Percentiles rank a stretch among this genome's conserved stretches.
Evolutionary conservation across 352 stramenopile species (phyloP).

Genomic region (Globisporangium sylvaticum): DNA sequence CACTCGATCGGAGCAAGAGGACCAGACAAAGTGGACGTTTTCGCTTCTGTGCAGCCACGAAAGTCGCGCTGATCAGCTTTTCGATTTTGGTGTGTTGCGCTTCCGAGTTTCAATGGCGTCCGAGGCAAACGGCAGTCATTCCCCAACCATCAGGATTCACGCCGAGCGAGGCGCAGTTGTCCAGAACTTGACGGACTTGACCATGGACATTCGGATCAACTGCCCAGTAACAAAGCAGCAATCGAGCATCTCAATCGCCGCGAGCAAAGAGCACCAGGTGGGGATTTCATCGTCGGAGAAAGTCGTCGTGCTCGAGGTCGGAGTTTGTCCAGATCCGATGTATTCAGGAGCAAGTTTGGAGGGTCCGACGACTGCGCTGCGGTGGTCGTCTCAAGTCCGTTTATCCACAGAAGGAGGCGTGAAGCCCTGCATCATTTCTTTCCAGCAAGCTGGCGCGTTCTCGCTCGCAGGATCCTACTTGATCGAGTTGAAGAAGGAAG

Average conservation of each 20-base stretch:
- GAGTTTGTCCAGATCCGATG: background rate
- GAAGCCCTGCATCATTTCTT: conserved; percentile 18
- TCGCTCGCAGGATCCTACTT: conserved; percentile 26
- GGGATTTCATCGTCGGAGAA: conserved; percentile 13
- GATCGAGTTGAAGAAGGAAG: conserved; percentile 33
- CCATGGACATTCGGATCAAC: conserved; percentile 8
- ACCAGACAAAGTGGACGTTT: conserved; percentile 1
- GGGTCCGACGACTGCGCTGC: background rate
- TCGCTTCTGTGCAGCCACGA: conserved; percentile 10
- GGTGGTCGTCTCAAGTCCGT: conserved; percentile 17
- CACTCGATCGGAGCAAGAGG: background rate
- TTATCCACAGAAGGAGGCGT: conserved; percentile 13
- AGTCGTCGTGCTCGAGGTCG: conserved; percentile 14
- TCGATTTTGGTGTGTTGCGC: conserved; percentile 29
- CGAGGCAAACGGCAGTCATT: conserved; percentile 3
- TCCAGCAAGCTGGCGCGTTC: background rate
- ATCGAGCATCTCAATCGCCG: background rate
- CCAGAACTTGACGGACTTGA: conserved; percentile 12
- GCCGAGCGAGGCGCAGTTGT: conserved; percentile 18
- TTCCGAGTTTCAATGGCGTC: conserved; percentile 18
- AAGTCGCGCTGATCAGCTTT: conserved; percentile 23
- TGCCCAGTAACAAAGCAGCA: conserved; percentile 6
- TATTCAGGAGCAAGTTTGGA: background rate
- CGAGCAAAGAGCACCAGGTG: conserved; percentile 8
- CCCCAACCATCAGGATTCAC: conserved; percentile 31